Percentiles rank a stretch among this genome's conserved stretches.
phyloP scores from a whole-genome alignment of 1,284 basidiomycete genomes.

The Cutaneotrichosporon arboriforme region DNA sequence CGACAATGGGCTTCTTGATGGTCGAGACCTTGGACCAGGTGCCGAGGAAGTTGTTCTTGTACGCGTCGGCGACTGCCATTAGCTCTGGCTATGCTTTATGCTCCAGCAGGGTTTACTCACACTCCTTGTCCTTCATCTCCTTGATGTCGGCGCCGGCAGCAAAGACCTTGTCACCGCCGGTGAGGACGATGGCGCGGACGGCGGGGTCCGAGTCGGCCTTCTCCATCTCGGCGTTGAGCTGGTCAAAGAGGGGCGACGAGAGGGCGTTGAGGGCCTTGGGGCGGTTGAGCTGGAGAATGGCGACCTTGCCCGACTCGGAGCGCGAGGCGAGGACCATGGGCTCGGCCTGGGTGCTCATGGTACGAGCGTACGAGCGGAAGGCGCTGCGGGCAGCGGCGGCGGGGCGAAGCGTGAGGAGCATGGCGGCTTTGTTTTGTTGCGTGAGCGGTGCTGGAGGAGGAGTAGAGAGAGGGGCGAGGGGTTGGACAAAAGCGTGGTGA shows the following conservation, averaged over 20 bases:
- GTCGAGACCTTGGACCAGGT: conserved; percentile 74
- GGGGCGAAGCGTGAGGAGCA: conserved; percentile 20
- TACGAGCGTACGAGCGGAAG: conserved; percentile 16
- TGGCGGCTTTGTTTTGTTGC: conserved; percentile 6
- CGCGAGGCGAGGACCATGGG: conserved; percentile 41
- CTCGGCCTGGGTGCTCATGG: conserved; percentile 39
- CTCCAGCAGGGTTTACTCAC: conserved; percentile 50
- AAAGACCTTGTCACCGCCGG: conserved; percentile 88
- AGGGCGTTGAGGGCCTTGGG: conserved; percentile 95
- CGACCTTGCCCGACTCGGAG: conserved; percentile 55
- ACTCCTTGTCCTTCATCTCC: conserved; percentile 67
- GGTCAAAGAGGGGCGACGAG: conserved; percentile 67
- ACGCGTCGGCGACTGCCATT: conserved; percentile 68
- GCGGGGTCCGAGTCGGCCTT: conserved; percentile 66
- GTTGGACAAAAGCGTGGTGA: not conserved
- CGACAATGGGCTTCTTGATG: conserved; percentile 88
- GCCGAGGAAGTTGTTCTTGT: conserved; percentile 81
- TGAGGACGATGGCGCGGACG: conserved; percentile 82
- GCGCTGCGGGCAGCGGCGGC: conserved; percentile 16
- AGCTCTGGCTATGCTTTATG: not conserved
- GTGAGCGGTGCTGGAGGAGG: conserved; percentile 1
- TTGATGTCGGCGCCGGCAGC: conserved; percentile 64
- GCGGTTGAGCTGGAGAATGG: conserved; percentile 87
- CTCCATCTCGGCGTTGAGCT: conserved; percentile 69
- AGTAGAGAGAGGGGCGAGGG: conserved; percentile 2